Conservation (phyloP, 1,284 basidiomycete genomes). For the Trichosporon sp. region DNA sequence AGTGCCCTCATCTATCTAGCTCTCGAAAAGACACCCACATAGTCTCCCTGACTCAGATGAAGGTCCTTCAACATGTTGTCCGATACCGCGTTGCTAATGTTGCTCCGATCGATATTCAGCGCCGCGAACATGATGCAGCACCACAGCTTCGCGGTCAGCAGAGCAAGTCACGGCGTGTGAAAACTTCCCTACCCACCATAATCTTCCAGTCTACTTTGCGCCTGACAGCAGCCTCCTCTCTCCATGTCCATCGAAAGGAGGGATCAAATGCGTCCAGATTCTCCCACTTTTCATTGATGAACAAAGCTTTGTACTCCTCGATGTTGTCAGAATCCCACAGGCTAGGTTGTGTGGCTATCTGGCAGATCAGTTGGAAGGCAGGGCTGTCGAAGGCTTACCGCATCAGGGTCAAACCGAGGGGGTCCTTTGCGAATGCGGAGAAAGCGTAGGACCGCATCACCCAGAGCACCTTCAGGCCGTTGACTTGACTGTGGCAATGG, state of each 20-base stretch:
- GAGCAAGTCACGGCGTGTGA: background rate
- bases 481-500: background rate
- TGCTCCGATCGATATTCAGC: slow-evolving; percentile 35
- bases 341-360: background rate
- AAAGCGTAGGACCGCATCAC: background rate
- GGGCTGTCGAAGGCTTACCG: background rate
- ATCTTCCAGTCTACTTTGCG: slow-evolving; percentile 61
- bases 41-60: slow-evolving; percentile 38
- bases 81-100: slow-evolving; percentile 36
- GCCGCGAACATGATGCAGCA: slow-evolving; percentile 29
- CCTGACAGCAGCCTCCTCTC: slow-evolving; percentile 59
- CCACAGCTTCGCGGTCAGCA: background rate
- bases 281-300: slow-evolving; percentile 12
- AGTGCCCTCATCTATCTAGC: background rate
- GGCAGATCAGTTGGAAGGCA: background rate
- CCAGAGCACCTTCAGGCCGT: background rate
- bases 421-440: background rate
- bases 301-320: background rate
- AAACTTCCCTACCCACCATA: slow-evolving; percentile 49
- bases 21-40: slow-evolving; percentile 7
- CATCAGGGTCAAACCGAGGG: background rate
- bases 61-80: slow-evolving; percentile 47
- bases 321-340: background rate
- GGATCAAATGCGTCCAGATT: slow-evolving; percentile 54
- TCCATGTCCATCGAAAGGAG: slow-evolving; percentile 61